Conservation (phyloP, 352 stramenopile species). For the Globisporangium emineosum region DNA sequence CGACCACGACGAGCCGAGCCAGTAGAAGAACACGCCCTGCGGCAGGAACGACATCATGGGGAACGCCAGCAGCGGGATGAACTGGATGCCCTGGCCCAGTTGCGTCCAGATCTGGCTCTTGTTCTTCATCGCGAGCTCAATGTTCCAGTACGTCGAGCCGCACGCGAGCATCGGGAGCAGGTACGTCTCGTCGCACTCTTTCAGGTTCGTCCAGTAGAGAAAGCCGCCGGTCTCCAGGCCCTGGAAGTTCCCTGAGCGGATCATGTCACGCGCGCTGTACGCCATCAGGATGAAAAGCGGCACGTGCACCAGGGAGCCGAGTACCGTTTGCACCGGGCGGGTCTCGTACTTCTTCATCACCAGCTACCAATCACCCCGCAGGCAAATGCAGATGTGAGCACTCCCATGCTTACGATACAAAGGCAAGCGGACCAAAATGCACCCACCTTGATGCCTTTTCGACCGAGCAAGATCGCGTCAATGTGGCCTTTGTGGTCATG, state of each 20-base stretch:
- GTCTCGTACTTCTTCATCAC: constrained; percentile 79
- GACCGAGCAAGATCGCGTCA: constrained; percentile 43
- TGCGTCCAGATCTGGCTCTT: constrained; percentile 48
- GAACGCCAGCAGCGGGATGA: constrained; percentile 49
- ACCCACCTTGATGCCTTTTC: constrained; percentile 41
- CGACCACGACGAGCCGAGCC: constrained; percentile 67
- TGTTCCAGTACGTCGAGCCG: constrained; percentile 60
- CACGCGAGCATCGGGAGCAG: constrained; percentile 52
- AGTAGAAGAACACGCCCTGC: constrained; percentile 84
- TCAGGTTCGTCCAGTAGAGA: constrained; percentile 64
- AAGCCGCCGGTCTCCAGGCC: constrained; percentile 63
- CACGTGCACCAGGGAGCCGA: constrained; percentile 65
- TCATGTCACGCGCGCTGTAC: constrained; percentile 75
- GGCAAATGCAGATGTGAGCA: background rate
- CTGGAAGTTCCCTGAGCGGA: constrained; percentile 61
- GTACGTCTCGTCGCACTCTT: constrained; percentile 58
- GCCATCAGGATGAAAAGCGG: constrained; percentile 70
- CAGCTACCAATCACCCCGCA: constrained; percentile 19
- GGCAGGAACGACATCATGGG: constrained; percentile 45
- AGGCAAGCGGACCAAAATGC: background rate
- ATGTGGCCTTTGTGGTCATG: constrained; percentile 44
- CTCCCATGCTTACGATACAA: background rate
- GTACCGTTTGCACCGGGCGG: constrained; percentile 56
- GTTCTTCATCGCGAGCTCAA: constrained; percentile 44
- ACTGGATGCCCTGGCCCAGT: constrained; percentile 48